Evolutionary conservation across 2,329 filamentous ascomycete species (phyloP), one percentile per base, ranked within the genome.

Genomic region (Tothia fuscella): DNA sequence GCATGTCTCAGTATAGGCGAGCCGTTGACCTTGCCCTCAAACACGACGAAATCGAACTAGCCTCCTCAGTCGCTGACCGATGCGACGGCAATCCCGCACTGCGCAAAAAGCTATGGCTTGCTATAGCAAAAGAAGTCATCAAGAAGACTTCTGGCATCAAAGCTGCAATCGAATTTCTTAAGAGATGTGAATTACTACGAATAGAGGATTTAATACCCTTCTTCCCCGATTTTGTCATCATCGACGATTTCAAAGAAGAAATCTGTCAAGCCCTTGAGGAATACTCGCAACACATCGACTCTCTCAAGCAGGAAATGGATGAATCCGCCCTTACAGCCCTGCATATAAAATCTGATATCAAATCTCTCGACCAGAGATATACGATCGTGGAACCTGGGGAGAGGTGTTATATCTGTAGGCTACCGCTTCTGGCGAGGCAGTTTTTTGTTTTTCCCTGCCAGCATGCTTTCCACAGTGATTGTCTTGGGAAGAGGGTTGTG

Each of bases 401-500:
- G 67, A 80, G 85, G 56, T 98, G 91, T 61, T 93, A 89, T 64
- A 76, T 82, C 2, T 98, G 91, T 56, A 76, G 79, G 0, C 63
- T 96, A 43, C 91, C 91, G 7, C 65, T 98, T 41, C 70, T 98
- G 13, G 88, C 83, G 55, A 68, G 88, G 41, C 88, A 95, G 53
- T 98, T 98, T 63, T 98, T 96, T 52, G 91, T 98, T 14, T 98
- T 98, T 51, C 91, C 91, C 0, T 98, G 91, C 60, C 91, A 98
- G 66, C 91, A 98, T 62, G 84, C 88, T 3, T 98, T 98, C 56
- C 91, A 98, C 60, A 89, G 84, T 31, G 91, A 98, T 57, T 98
- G 91, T 58, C 64, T 98, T 37, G 89, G 86, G 0, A 80, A 77
- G 53, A 82, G 82, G 55, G 86, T 96, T 1, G 71, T 95, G 41